A percentile compares a stretch with the other conserved stretches of the same genome.
These are phyloP conservation scores for Alisma plantagoaquatica DNA, from an alignment of 106 monocot species.

Conservation along the genomic window DNA sequence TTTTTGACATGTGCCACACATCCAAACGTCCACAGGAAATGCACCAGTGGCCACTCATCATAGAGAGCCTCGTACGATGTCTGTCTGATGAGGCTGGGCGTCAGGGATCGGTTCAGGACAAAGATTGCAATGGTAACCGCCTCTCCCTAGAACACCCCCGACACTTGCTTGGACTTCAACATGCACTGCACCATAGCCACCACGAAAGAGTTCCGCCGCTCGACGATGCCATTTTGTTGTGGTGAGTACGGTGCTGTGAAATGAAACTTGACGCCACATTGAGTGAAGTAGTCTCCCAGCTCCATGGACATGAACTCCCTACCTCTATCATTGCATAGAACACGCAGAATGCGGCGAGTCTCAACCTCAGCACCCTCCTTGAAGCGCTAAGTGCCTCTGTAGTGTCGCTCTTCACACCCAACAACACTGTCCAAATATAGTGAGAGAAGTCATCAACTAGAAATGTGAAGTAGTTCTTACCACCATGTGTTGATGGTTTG, in stretches of 20 bases:
- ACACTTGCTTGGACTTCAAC: too few relatives aligned
- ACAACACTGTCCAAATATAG: not conserved
- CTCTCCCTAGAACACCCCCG: not conserved
- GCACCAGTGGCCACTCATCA: too few relatives aligned
- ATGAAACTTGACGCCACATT: too few relatives aligned
- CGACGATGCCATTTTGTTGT: not conserved
- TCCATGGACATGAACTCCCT: not conserved
- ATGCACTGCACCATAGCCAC: not conserved
- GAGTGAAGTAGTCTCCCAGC: too few relatives aligned
- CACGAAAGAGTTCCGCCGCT: not conserved
- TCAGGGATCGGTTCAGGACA: too few relatives aligned
- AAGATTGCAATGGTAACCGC: not conserved
- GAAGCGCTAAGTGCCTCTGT: not conserved
- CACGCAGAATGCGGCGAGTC: not conserved
- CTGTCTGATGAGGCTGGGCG: too few relatives aligned
- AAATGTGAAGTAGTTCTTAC: not conserved
- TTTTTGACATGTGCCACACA: too few relatives aligned
- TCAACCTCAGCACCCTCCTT: not conserved
- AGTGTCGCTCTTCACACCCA: too few relatives aligned
- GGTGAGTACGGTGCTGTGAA: too few relatives aligned
- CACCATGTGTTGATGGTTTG: too few relatives aligned
- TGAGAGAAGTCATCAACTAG: not conserved
- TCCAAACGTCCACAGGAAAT: too few relatives aligned
- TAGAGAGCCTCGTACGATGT: too few relatives aligned
- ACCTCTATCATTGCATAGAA: not conserved